Evolutionary conservation across 768 basidiomycete genomes (phyloP).

Genomic region (Suillus lakei): DNA sequence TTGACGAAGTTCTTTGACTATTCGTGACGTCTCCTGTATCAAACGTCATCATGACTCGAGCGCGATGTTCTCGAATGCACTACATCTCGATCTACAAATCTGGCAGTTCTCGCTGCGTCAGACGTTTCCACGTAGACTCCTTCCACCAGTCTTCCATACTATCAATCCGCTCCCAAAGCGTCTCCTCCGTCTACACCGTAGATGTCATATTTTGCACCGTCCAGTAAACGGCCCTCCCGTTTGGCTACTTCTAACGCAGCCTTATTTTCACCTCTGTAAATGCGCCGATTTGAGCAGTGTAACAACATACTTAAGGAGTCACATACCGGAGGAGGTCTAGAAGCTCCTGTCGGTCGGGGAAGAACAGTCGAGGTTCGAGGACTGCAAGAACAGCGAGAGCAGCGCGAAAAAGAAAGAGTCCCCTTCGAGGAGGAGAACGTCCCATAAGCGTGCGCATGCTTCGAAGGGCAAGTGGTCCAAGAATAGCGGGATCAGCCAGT

Average conservation of each 20-base stretch:
- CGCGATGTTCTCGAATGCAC: neutral
- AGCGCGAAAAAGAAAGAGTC: conserved; percentile 86
- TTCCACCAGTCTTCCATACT: conserved; percentile 93
- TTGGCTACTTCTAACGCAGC: conserved; percentile 83
- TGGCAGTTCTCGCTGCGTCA: conserved; percentile 86
- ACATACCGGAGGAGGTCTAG: conserved; percentile 76
- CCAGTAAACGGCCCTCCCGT: conserved; percentile 63
- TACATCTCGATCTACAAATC: conserved; percentile 45
- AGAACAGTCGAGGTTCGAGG: conserved; percentile 85
- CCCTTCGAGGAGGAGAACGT: conserved; percentile 85
- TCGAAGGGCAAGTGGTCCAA: conserved; percentile 90
- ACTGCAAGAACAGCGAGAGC: conserved; percentile 83
- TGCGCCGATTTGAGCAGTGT: conserved; percentile 15
- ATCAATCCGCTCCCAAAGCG: conserved; percentile 81
- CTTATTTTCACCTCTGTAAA: conserved; percentile 74
- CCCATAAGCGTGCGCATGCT: conserved; percentile 88
- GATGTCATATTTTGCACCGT: conserved; percentile 83
- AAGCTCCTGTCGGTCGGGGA: conserved; percentile 81
- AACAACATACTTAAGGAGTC: conserved; percentile 5
- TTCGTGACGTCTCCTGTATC: no score
- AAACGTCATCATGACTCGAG: neutral
- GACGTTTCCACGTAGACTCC: conserved; percentile 84
- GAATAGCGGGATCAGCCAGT: conserved; percentile 84
- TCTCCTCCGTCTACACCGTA: conserved; percentile 87
- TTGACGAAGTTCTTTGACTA: no score